Percentiles rank a stretch among this genome's conserved stretches.
These are phyloP conservation scores for Rhodotorula babjevae DNA, from an alignment of 768 basidiomycete genomes.

Conservation along the genomic window DNA sequence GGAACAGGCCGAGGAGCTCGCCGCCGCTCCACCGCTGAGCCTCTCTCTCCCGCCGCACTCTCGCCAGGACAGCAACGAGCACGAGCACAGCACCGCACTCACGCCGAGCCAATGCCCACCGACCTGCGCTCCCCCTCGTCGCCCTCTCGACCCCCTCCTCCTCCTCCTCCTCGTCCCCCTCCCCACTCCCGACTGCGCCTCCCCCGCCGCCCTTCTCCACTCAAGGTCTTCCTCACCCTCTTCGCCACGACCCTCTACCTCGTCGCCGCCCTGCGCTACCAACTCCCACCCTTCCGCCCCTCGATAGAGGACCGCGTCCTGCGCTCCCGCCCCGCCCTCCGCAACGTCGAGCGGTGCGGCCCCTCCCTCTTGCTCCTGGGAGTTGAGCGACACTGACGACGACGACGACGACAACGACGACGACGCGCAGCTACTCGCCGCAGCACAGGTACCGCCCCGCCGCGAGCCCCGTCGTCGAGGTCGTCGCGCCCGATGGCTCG, in stretches of 20 bases:
- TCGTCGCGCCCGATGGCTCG: slow-evolving; percentile 28
- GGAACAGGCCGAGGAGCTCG: no score
- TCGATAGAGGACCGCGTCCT: slow-evolving; percentile 6
- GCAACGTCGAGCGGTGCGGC: slow-evolving; percentile 21
- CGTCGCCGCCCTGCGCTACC: slow-evolving; percentile 11
- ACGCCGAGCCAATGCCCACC: slow-evolving; percentile 11
- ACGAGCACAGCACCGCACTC: background rate
- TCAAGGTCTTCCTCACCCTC: slow-evolving; percentile 21
- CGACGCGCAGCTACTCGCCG: slow-evolving; percentile 26
- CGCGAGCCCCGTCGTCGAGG: slow-evolving; percentile 31
- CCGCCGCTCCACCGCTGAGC: no score
- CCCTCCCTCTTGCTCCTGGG: background rate
- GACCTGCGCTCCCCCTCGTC: slow-evolving; percentile 4
- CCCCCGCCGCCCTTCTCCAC: background rate
- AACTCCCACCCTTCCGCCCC: slow-evolving; percentile 10
- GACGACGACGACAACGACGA: background rate
- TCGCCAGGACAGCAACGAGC: no score
- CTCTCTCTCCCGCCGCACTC: background rate
- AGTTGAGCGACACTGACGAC: no score
- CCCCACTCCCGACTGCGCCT: background rate
- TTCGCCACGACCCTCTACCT: slow-evolving; percentile 17
- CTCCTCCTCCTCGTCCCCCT: background rate
- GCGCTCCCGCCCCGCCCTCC: slow-evolving; percentile 15
- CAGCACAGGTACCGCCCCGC: slow-evolving; percentile 38
- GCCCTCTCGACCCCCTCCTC: no score